phyloP scores from a whole-genome alignment of 2,329 filamentous ascomycete species.

The Colletotrichum sp. region DNA sequence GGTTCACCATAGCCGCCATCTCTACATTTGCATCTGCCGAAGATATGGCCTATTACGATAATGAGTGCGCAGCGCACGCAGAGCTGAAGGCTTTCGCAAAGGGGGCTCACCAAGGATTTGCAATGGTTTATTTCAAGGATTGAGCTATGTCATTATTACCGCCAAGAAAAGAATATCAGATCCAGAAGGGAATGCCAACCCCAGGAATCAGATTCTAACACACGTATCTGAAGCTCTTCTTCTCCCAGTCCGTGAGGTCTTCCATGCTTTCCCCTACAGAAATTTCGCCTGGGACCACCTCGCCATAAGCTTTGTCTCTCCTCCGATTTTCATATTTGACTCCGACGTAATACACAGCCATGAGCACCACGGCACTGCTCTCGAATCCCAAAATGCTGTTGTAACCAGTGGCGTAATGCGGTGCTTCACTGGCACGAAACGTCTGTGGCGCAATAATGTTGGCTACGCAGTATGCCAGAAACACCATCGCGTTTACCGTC shows the following conservation, averaged over 20 bases:
- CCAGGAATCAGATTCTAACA: not conserved
- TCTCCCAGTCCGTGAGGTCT: not conserved
- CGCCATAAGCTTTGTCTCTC: constrained; percentile 11
- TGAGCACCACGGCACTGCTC: not conserved
- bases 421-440: constrained; percentile 61
- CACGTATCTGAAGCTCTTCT: not conserved
- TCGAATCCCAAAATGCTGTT: constrained; percentile 60
- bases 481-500: constrained; percentile 63
- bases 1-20: constrained; percentile 61
- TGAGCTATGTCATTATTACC: accelerated
- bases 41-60: constrained; percentile 68
- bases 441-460: constrained; percentile 67
- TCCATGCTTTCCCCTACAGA: not conserved
- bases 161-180: not conserved
- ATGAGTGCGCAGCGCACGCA: constrained; percentile 37
- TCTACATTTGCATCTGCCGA: constrained; percentile 61
- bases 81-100: constrained; percentile 35
- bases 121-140: constrained; percentile 57
- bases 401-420: constrained; percentile 66
- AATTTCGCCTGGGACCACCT: not conserved
- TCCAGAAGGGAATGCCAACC: not conserved
- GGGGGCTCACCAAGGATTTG: constrained; percentile 37
- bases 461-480: constrained; percentile 64
- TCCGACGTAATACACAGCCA: not conserved
- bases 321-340: not conserved